Evolutionary conservation across 306 rosid genomes (phyloP), one percentile per base, ranked within the genome.

Genomic region (Acacia crassicarpa): DNA sequence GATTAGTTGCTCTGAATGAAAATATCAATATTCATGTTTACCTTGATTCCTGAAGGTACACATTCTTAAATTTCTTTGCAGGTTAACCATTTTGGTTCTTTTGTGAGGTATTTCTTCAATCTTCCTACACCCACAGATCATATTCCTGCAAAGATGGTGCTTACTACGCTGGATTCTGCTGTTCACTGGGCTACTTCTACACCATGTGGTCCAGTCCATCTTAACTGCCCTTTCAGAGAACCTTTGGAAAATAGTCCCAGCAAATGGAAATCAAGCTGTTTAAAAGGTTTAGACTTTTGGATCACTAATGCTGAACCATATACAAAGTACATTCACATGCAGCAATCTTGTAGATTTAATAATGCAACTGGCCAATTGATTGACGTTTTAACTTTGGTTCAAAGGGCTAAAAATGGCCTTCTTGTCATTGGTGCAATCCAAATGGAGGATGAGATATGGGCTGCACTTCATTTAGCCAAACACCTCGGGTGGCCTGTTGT

Each of bases 361-460:
- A 72, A 84, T 87, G 76, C 79, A 74, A 76, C 80, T 80, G 85
- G 87, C 5, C 85, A 88, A 77, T 84, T 91, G 84, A 80, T 87
- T 66, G 97, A 93, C 71, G 84, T 93, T 80, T 66, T 91, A 72
- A 80, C 82, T 83, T 80, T 89, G 82, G 86, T 95, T 84, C 80
- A 1, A 69, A 85, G 87, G 66, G 87, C 89, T 62, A 88, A 80
- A 3, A 88, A 82, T 41, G 92, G 99, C 75, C 88, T 95, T 87
- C 86, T 95, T 67, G 76, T 95, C 80, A 79, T 90, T 68, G 99
- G 98, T 78, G 92, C 89, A 68, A 77, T 95, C 79, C 98, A 89
- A 75, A 76, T 95, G 32, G 98, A 91, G 80, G 99, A 95, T 88
- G 98, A 95, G 87, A 95, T 95, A 83, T 95, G 99, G 99, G 95